Conservation (phyloP, 2,329 filamentous ascomycete genomes). For the Cercospora sesami region DNA sequence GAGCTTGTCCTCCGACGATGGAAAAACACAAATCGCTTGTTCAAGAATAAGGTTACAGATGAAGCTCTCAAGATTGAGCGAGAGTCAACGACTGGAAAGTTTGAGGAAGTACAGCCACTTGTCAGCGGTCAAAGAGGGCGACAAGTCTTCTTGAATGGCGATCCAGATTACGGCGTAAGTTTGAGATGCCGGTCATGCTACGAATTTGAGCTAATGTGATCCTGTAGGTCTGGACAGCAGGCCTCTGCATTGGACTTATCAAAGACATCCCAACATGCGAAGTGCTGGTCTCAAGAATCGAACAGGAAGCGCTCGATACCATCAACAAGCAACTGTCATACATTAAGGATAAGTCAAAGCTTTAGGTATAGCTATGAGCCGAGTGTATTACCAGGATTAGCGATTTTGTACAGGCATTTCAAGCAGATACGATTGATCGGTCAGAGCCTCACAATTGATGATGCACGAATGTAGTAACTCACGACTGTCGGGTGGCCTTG, state of each 20-base stretch:
- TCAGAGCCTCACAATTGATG: background rate
- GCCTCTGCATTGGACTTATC: slow-evolving; percentile 74
- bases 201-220: slow-evolving; percentile 38
- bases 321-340: slow-evolving; percentile 38
- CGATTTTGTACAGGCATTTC: background rate
- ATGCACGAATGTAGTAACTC: background rate
- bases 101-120: slow-evolving; percentile 78
- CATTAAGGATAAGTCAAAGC: slow-evolving; percentile 20
- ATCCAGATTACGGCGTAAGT: slow-evolving; percentile 82
- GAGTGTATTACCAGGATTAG: background rate
- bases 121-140: slow-evolving; percentile 87
- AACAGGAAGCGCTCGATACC: slow-evolving; percentile 46
- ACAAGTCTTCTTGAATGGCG: slow-evolving; percentile 89
- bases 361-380: background rate
- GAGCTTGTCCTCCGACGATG: slow-evolving; percentile 81
- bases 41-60: slow-evolving; percentile 80
- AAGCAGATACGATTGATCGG: background rate
- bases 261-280: slow-evolving; percentile 51
- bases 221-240: slow-evolving; percentile 86
- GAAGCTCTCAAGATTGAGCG: slow-evolving; percentile 78
- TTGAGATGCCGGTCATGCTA: background rate
- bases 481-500: background rate
- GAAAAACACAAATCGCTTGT: slow-evolving; percentile 87
- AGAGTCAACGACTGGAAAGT: slow-evolving; percentile 79
- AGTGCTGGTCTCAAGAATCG: slow-evolving; percentile 47